Base-by-base conservation (phyloP, 2,329 filamentous ascomycete genomes). In the Fusarium subglutinans region DNA sequence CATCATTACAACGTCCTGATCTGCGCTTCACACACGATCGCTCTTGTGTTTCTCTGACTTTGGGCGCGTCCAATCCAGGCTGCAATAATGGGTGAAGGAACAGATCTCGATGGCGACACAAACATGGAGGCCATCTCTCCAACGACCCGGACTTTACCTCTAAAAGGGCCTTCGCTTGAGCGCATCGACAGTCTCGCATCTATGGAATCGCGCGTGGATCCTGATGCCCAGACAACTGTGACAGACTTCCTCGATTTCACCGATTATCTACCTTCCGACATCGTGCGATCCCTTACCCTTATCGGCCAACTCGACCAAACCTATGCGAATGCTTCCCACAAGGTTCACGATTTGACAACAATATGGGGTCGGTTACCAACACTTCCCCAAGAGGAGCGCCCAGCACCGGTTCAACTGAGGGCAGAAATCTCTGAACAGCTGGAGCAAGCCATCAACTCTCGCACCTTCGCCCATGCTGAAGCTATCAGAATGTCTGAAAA, bases 181-280 rank as follows among this genome's bases (percentile, higher is more conserved):
- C 79, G 80, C n/a, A 80, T 83, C 33, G 82, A 80, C 68, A 84
- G 82, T 48, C 66, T 77, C 40, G 63, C 69, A 70, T 78, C 86
- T 4, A 83, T 89, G 70, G 84, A 85, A 66, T 83, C 87, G 79
- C 88, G 88, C 74, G 86, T 87, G 60, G 90, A 92, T 72, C 90
- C 90, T 11, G 91, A 93, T 83, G 90, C 90, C 33, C 90, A 92
- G 76, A 90, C 91, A 12, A 92, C 90, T n/a, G 88, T 92, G 24
- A 91, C 89, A 68, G 90, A 92, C 80, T 92, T 92, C 79, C 88
- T 92, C 80, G 90, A 92, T 79, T 91, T 90, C 74, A 92, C 90
- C 75, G 91, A 93, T 80, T 91, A 92, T 81, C 87, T 93, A 3
- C 90, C 91, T 17, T 89, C 90, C 57, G 91, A 93, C 78, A 88